A percentile compares a stretch with the other conserved stretches of the same genome.
These are phyloP conservation scores for Fabrea salina DNA, from an alignment of 169 alveolate species.

Conservation along the genomic window DNA sequence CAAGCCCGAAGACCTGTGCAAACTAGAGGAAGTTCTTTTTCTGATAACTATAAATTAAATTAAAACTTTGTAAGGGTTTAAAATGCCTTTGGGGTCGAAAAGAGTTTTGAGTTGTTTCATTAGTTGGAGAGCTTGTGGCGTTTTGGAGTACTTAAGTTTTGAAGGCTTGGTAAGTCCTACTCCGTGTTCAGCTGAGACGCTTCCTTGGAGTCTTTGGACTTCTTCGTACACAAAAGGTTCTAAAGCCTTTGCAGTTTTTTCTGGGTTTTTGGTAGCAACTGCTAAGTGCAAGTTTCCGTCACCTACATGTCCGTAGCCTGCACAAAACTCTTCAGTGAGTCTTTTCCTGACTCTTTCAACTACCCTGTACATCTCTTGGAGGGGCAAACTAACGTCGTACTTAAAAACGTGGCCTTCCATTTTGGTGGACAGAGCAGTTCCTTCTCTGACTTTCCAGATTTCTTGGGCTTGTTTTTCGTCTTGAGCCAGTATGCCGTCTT, in stretches of 20 bases:
- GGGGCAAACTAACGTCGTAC: constrained; percentile 52
- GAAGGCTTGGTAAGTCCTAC: constrained; percentile 58
- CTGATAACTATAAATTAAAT: too few species aligned
- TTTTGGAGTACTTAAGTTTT: constrained; percentile 46
- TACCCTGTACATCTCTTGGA: constrained; percentile 26
- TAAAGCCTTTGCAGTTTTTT: constrained; percentile 31
- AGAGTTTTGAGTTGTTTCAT: constrained; percentile 55
- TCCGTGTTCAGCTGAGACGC: constrained; percentile 84
- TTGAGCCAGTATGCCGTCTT: constrained; percentile 60
- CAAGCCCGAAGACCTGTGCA: not conserved
- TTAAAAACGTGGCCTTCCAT: constrained; percentile 35
- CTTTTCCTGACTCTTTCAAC: constrained; percentile 33
- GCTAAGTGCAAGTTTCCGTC: constrained; percentile 84
- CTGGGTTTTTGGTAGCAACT: constrained; percentile 35
- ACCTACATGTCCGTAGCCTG: constrained; percentile 82
- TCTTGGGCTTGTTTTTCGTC: constrained; percentile 44
- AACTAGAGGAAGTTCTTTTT: too few species aligned
- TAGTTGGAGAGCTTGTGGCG: constrained; percentile 35
- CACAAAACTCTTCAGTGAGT: not conserved
- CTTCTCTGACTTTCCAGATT: constrained; percentile 74
- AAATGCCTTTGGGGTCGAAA: constrained; percentile 83
- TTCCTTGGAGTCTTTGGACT: constrained; percentile 45
- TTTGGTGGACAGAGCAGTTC: constrained; percentile 37
- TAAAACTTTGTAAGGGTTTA: constrained; percentile 81
- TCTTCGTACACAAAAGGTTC: constrained; percentile 60